Percentiles rank a stretch among this genome's conserved stretches.
Conservation (phyloP, 345 rosid species). For the Gossypium anomalum region DNA sequence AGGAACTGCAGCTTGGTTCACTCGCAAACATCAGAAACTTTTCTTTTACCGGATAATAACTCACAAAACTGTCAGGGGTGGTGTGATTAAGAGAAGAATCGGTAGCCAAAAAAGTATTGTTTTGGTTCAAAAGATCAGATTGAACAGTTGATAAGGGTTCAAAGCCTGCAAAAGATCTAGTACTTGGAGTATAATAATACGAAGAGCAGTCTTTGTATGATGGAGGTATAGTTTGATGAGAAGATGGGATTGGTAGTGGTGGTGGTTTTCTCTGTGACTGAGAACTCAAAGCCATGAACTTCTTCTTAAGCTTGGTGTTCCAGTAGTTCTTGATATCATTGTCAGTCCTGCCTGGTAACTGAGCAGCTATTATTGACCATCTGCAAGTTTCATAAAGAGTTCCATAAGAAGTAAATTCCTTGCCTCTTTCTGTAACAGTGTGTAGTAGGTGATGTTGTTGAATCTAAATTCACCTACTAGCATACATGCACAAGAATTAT, state of each 20-base stretch:
- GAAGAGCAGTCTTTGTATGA: slow-evolving; percentile 24
- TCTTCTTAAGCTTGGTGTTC: slow-evolving; percentile 97
- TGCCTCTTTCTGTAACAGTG: slow-evolving; percentile 10
- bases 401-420: slow-evolving; percentile 12
- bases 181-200: slow-evolving; percentile 8
- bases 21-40: slow-evolving; percentile 55
- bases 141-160: slow-evolving; percentile 24
- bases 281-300: slow-evolving; percentile 47
- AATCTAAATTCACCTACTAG: slow-evolving; percentile 25
- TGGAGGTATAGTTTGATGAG: slow-evolving; percentile 25
- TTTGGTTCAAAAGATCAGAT: slow-evolving; percentile 13
- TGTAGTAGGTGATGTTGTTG: slow-evolving; percentile 23
- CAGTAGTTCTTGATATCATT: slow-evolving; percentile 93
- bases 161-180: slow-evolving; percentile 23
- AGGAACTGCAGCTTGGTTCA: slow-evolving; percentile 57
- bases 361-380: slow-evolving; percentile 98
- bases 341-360: slow-evolving; percentile 90
- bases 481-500: slow-evolving; percentile 31
- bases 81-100: slow-evolving; percentile 17
- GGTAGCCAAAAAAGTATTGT: slow-evolving; percentile 13
- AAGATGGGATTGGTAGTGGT: slow-evolving; percentile 33
- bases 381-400: slow-evolving; percentile 37
- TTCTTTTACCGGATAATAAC: slow-evolving; percentile 37
- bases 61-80: slow-evolving; percentile 26
- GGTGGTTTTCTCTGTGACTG: slow-evolving; percentile 40